Evolutionary conservation across 305 asterid genomes (phyloP).

Genomic region (Coffea humblotiana): DNA sequence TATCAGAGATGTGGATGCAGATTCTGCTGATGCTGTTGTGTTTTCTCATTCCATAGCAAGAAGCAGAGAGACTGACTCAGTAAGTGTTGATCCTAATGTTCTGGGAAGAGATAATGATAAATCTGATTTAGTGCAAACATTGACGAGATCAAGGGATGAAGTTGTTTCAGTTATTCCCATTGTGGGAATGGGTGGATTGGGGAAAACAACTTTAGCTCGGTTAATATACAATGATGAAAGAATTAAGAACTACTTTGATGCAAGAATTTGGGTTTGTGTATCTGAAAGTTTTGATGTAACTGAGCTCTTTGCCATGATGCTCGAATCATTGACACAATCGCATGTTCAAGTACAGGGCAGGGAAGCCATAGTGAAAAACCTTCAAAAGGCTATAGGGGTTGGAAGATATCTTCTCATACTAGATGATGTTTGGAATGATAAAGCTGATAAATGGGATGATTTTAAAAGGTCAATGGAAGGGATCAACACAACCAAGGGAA

Average conservation of each 20-base stretch:
- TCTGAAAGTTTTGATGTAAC: constrained; percentile 14
- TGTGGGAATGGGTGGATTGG: constrained; percentile 37
- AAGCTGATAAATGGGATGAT: not conserved
- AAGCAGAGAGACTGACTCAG: constrained; percentile 15
- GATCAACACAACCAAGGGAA: not conserved
- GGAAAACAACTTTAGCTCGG: constrained; percentile 14
- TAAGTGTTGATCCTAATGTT: constrained; percentile 12
- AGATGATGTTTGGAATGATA: constrained; percentile 34
- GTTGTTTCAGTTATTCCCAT: constrained; percentile 21
- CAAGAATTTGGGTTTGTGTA: constrained; percentile 27
- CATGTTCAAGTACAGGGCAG: not conserved
- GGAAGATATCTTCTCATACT: constrained; percentile 30
- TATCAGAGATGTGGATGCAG: not conserved
- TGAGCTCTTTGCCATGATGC: constrained; percentile 15
- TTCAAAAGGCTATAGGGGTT: not conserved
- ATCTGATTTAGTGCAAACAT: not conserved
- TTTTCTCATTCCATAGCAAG: not conserved
- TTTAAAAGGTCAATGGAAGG: constrained; percentile 1
- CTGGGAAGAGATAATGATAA: constrained; percentile 24
- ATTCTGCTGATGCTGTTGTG: not conserved
- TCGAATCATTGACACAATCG: constrained; percentile 9
- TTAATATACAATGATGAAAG: constrained; percentile 11
- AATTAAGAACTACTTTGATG: constrained; percentile 1
- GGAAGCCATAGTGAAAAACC: constrained; percentile 13
- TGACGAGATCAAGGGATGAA: not conserved